A percentile compares a stretch with the other conserved stretches of the same genome.
Conservation (phyloP, 148 eudicot species). For the Cornus kousa region DNA sequence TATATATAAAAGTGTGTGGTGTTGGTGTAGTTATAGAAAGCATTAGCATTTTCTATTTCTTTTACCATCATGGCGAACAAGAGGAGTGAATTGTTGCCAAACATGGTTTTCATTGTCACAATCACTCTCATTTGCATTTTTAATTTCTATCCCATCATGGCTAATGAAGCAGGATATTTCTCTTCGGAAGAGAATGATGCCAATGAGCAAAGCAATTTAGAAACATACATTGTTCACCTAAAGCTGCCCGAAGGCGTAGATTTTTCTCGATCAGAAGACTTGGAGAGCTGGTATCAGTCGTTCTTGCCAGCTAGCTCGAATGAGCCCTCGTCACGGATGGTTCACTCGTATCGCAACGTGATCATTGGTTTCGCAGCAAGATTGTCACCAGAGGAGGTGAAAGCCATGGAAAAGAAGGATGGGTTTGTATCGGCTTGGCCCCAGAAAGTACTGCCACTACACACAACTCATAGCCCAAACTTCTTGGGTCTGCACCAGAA, state of each 20-base stretch:
- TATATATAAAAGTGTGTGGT: neutral
- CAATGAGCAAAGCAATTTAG: neutral
- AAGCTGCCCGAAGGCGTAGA: slow-evolving; percentile 3
- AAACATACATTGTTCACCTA: slow-evolving; percentile 31
- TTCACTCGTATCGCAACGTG: slow-evolving; percentile 23
- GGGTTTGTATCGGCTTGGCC: slow-evolving; percentile 26
- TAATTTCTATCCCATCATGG: neutral
- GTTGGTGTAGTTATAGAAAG: neutral
- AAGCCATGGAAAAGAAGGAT: slow-evolving; percentile 18
- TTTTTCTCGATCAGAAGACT: neutral
- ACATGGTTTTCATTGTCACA: neutral
- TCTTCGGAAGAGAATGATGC: neutral
- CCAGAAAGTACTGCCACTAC: neutral
- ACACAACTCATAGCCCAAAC: slow-evolving; percentile 31
- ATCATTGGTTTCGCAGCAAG: slow-evolving; percentile 28
- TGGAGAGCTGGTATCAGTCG: slow-evolving; percentile 13
- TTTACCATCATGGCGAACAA: neutral
- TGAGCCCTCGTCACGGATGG: slow-evolving; percentile 3
- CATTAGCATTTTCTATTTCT: neutral
- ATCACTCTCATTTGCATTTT: neutral
- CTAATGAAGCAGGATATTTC: neutral
- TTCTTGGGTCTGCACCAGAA: slow-evolving; percentile 32
- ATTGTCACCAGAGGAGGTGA: slow-evolving; percentile 22
- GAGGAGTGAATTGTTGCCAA: slow-evolving; percentile 1
- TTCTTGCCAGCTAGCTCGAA: slow-evolving; percentile 15